Evolutionary conservation across 2,329 filamentous ascomycete genomes (phyloP).

Genomic region (Aspergillus transmontanensis): DNA sequence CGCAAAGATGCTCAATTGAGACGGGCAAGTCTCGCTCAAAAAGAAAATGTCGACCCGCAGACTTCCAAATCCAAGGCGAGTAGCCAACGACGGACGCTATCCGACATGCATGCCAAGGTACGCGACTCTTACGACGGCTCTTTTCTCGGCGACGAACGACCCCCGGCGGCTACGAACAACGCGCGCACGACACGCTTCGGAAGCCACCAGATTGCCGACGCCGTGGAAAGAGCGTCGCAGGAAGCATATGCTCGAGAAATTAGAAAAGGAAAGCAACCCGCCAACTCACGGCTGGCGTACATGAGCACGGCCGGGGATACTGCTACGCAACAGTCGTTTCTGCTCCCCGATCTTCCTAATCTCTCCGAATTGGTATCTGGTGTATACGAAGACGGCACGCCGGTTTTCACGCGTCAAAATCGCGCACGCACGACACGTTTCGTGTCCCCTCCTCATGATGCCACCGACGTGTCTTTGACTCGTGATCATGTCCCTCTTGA

Average conservation of each 20-base stretch:
- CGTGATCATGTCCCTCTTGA: conserved; percentile 53
- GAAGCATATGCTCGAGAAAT: conserved; percentile 36
- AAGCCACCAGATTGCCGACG: conserved; percentile 42
- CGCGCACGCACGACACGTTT: conserved; percentile 57
- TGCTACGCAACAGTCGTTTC: conserved; percentile 61
- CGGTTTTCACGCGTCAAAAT: conserved; percentile 56
- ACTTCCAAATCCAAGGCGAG: conserved; percentile 37
- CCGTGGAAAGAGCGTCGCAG: conserved; percentile 41
- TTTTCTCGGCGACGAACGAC: conserved; percentile 53
- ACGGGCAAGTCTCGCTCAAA: conserved; percentile 43
- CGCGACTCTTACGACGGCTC: conserved; percentile 57
- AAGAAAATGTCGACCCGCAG: conserved; percentile 44
- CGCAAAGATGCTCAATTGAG: conserved; percentile 45
- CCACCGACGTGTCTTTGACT: conserved; percentile 33
- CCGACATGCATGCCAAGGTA: conserved; percentile 59
- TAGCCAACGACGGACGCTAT: conserved; percentile 52
- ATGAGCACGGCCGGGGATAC: conserved; percentile 44
- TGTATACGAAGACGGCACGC: conserved; percentile 59
- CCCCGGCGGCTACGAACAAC: conserved; percentile 44
- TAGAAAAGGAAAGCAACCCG: conserved; percentile 28
- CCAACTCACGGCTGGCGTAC: conserved; percentile 25
- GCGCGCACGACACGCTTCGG: conserved; percentile 60
- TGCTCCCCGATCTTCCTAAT: conserved; percentile 63
- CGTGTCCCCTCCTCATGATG: conserved; percentile 48
- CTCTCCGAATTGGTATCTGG: conserved; percentile 64